Conservation (phyloP, 2,329 filamentous ascomycete species). For the Alternaria sp. region DNA sequence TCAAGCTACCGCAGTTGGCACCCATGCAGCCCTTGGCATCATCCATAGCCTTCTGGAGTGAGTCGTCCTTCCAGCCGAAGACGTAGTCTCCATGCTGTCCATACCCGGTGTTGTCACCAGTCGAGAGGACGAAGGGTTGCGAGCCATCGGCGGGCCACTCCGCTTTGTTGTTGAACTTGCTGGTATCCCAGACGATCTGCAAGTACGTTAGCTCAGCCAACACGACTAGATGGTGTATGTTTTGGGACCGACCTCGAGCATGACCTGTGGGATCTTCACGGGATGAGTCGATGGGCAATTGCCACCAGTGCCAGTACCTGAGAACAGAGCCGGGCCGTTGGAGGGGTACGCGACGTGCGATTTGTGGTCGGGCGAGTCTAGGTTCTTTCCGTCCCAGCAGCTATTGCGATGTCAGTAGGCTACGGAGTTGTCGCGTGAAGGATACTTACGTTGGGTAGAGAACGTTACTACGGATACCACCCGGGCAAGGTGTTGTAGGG, state of each 20-base stretch:
- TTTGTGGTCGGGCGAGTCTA: constrained; percentile 57
- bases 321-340: constrained; percentile 32
- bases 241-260: constrained; percentile 45
- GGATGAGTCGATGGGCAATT: constrained; percentile 53
- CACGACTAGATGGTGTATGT: accelerated
- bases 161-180: constrained; percentile 43
- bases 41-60: constrained; percentile 41
- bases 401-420: too few relatives aligned
- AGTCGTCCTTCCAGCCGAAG: constrained; percentile 40
- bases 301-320: constrained; percentile 37
- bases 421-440: too few relatives aligned
- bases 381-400: constrained; percentile 58
- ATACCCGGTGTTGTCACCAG: constrained; percentile 30
- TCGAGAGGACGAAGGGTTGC: constrained; percentile 36
- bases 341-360: constrained; percentile 56
- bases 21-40: constrained; percentile 38
- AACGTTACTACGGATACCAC: constrained; percentile 40
- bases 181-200: constrained; percentile 52
- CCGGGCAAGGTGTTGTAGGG: constrained; percentile 27
- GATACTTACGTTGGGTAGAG: constrained; percentile 38
- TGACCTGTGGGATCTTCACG: constrained; percentile 55
- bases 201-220: neutral
- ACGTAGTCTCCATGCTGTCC: constrained; percentile 39
- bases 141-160: constrained; percentile 40
- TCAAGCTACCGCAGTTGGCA: constrained; percentile 32